Base-by-base conservation (phyloP, 192 early-diverging fungal species). In the Entomortierella chlamydospora region DNA sequence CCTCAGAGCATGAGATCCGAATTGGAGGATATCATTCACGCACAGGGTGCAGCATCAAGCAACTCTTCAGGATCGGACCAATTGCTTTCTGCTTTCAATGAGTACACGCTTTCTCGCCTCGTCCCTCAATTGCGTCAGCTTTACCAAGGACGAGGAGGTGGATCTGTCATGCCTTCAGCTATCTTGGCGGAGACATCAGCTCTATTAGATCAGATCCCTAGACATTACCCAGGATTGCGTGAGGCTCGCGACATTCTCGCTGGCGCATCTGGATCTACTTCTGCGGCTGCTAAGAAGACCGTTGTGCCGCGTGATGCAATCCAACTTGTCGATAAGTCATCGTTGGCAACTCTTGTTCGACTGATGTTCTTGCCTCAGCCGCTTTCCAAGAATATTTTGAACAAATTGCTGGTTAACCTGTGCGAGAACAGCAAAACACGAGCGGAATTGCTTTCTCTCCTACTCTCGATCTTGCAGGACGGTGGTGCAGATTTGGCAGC, bases 1-100 rank as follows among this genome's bases (percentile, higher is more conserved):
- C 98, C 97, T 11, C 87, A 86, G 8, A 95, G 97, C 47, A 93
- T 99, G 70, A 89, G 98, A 22, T 88, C 93, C 17, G 98, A 98
- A 69, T 89, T 98, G 10, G 72, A 97, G 43, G 84, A 90, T 52
- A 85, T 90, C 28, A 87, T 91, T 59, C 83, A 81, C 7, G 88
- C 84, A 10, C 83, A 79, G 2, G 73, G 67, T 50, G 65, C 65
- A 39, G 68, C 33, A 58, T 10, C 56, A 11, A 42, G 23, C 2
- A 39, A 45, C 45, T 25, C 57, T 22, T 43, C 56, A 29, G 25
- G 28, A 3, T 28, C 56, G 0, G 37, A 56, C 3, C 57, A 62
- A 6, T 22, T 54, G 37, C 1, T 65, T 10, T 33, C 59, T 23
- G 70, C 57, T 1, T 87, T 88, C 47, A 67, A 85, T 41, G 88